Evolutionary conservation across 169 alveolate species (phyloP), one percentile per base, ranked within the genome.

Genomic region (Fabrea salina): DNA sequence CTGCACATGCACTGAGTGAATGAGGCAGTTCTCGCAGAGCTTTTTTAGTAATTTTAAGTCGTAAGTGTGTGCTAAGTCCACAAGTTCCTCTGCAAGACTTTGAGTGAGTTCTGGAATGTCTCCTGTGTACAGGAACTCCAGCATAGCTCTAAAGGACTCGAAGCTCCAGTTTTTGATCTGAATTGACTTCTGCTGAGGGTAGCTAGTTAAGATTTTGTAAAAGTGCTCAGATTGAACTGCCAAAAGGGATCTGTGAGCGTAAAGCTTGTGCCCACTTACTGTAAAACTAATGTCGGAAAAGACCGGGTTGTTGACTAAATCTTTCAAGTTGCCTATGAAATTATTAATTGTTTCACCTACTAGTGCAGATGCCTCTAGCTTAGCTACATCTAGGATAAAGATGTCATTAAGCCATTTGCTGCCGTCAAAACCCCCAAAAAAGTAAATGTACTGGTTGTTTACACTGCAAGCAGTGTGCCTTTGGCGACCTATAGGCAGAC

Each of bases 161-260:
- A 82, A 81, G 49, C 88, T 53, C 86, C 91, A 87, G 41, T 86
- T 86, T 41, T 70, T 61, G 30, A 90, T 83, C 0, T 76, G 76
- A 6, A 71, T 80, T 30, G 50, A n/a, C n/a, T 76, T 35, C 54
- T 82, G 79, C 32, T 79, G 57, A 19, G 86, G 74, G 49, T 89
- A 91, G 59, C 83, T 75, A 16, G 76, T 66, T 71, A 89, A 86
- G 74, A 84, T 75, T 16, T 92, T 91, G 75, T 87, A 66, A 84
- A 88, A 91, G 80, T 91, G 93, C 25, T 67, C 79, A 47, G 90
- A 86, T 82, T 84, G 87, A 33, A 92, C 91, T 3, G 90, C 92
- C 35, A 92, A 87, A 54, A 88, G 87, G 44, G 91, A 92, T 59
- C 82, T 83, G 70, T 91, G 93, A 59, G 93, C 95, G 74, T 83